A percentile compares a stretch with the other conserved stretches of the same genome.
Evolutionary conservation across 169 alveolate species (phyloP).

Genomic region (Eimeria necatrix): DNA sequence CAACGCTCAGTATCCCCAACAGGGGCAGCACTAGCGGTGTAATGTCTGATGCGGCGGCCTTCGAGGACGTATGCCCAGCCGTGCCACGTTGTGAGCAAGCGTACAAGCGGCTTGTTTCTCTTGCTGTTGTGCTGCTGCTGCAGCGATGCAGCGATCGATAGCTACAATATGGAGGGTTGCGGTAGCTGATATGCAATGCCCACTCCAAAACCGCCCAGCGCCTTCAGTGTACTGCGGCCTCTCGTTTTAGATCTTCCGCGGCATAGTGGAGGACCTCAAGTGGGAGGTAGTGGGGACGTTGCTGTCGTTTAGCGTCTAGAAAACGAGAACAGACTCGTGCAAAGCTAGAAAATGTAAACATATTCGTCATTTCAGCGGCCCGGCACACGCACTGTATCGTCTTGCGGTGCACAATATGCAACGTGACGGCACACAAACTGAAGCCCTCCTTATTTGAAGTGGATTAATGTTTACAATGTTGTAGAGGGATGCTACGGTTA

Average conservation of each 20-base stretch:
- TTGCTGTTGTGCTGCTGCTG: neutral
- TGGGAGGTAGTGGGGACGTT: neutral
- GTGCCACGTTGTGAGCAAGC: neutral
- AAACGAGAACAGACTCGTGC: neutral
- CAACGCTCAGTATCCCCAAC: slow-evolving; percentile 37
- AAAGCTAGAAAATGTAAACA: neutral
- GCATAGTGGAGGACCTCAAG: neutral
- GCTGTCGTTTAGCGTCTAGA: neutral
- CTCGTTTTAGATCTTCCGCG: neutral
- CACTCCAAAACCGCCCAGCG: neutral
- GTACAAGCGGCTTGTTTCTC: neutral
- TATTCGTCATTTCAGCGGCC: neutral
- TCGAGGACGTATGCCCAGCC: neutral
- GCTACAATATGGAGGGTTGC: neutral
- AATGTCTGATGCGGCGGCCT: neutral
- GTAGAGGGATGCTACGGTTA: too few species aligned
- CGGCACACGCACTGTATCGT: neutral
- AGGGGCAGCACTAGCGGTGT: slow-evolving; percentile 29
- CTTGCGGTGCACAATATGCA: neutral
- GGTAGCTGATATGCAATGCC: neutral
- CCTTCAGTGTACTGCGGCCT: neutral
- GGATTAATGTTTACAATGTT: too few species aligned
- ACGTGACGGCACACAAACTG: neutral
- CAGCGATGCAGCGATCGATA: neutral
- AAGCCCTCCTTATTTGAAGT: neutral